These are phyloP conservation scores for Alternaria novae-zelandiae DNA, from an alignment of 2,329 filamentous ascomycete genomes.

Conservation along the genomic window DNA sequence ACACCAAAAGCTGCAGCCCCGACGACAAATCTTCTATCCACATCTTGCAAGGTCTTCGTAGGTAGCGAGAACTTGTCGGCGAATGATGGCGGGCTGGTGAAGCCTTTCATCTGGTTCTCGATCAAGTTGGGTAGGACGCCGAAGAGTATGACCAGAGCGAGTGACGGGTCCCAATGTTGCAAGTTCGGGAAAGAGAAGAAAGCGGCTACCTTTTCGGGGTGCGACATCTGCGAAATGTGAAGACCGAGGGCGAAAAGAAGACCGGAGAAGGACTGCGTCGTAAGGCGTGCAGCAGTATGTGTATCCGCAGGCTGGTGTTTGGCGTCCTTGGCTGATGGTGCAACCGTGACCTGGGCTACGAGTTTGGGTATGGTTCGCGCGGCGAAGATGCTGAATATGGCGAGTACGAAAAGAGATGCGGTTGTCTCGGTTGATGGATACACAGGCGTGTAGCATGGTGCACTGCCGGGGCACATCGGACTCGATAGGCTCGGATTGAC, in stretches of 20 bases:
- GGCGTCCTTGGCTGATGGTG: not conserved
- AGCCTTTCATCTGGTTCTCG: conserved; percentile 31
- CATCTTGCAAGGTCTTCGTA: conserved; percentile 54
- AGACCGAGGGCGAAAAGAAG: conserved; percentile 60
- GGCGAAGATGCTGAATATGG: conserved; percentile 34
- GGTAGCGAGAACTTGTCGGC: conserved; percentile 53
- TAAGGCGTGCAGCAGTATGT: conserved; percentile 33
- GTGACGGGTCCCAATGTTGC: conserved; percentile 57
- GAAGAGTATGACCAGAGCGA: conserved; percentile 57
- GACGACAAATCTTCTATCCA: conserved; percentile 56
- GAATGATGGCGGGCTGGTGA: conserved; percentile 50
- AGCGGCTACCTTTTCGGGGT: conserved; percentile 57
- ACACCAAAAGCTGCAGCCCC: conserved; percentile 58
- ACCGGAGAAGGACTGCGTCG: conserved; percentile 55
- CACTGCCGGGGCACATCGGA: conserved; percentile 42
- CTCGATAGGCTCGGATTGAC: conserved; percentile 50
- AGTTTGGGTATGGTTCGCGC: conserved; percentile 31
- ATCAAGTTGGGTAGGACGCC: conserved; percentile 56
- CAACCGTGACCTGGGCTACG: conserved; percentile 16
- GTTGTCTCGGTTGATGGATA: conserved; percentile 47
- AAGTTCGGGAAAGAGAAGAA: conserved; percentile 57
- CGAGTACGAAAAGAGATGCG: conserved; percentile 46
- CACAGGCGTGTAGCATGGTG: conserved; percentile 56
- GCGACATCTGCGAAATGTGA: conserved; percentile 59
- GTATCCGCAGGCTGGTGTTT: conserved; percentile 12